These are phyloP conservation scores for Hanseniaspora vineae DNA, from an alignment of 805 yeast genomes.

Conservation along the genomic window DNA sequence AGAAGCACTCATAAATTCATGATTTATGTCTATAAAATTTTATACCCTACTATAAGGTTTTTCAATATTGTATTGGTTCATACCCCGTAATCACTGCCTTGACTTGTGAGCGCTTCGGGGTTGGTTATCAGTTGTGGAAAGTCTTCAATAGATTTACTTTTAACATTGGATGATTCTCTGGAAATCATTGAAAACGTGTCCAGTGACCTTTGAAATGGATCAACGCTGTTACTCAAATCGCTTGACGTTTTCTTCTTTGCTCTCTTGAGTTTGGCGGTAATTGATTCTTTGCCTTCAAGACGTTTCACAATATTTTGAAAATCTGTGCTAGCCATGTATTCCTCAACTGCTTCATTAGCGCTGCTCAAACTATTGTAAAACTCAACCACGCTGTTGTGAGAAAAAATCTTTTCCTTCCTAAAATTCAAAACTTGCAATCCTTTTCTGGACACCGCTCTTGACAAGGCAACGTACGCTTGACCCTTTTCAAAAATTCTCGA, in stretches of 20 bases:
- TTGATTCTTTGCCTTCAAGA: too few species aligned
- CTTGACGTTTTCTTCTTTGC: too few species aligned
- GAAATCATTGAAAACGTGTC: slow-evolving; percentile 38
- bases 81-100: neutral
- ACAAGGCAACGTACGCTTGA: slow-evolving; percentile 90
- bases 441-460: slow-evolving; percentile 73
- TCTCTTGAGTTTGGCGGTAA: too few species aligned
- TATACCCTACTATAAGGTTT: too few species aligned
- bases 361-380: slow-evolving; percentile 45
- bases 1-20: neutral
- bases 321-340: neutral
- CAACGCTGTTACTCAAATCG: neutral
- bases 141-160: slow-evolving; percentile 26
- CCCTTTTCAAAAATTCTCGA: slow-evolving; percentile 74
- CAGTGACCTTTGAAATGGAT: neutral
- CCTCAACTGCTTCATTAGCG: slow-evolving; percentile 18
- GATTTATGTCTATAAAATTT: neutral
- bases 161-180: slow-evolving; percentile 35
- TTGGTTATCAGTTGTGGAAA: slow-evolving; percentile 4
- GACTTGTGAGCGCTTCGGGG: neutral
- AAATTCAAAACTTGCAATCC: slow-evolving; percentile 79
- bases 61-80: too few species aligned
- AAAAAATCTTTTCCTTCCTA: slow-evolving; percentile 44
- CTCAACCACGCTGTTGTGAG: slow-evolving; percentile 55
- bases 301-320: neutral